Evolutionary conservation across 352 stramenopile genomes (phyloP), one percentile per base, ranked within the genome.

Genomic region (Pythium guiyangense): DNA sequence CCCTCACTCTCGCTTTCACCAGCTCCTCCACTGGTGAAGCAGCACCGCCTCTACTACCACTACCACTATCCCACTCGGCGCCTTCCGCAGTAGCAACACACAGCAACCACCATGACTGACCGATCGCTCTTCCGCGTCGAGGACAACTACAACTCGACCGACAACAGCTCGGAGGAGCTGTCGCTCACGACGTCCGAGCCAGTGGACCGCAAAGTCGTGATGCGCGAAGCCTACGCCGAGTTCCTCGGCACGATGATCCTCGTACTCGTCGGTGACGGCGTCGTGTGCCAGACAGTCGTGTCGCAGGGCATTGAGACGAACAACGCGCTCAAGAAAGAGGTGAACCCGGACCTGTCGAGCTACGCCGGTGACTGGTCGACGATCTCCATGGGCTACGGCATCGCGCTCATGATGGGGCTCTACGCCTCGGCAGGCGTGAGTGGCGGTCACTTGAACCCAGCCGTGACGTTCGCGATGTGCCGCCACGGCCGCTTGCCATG

Each of bases 291-390:
- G 59, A 83, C 74, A 0, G 77, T 84, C 27, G 62, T 87, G 25
- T 86, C 76, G 18, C 76, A 86, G 52, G 73, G 75, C n/a, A 75
- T 86, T 44, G 71, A 86, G 50, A 63, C 66, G 25, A 74, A 66
- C 55, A 75, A 78, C 35, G 74, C 77, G 10, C 50, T 74, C 29
- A 77, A 77, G 63, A 79, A 79, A 15, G 62, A 78, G 43, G 64
- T 60, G 18, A 81, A 75, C 49, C 62, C 69, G 6, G 65, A 84
- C 20, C 31, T 76, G 17, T 76, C 76, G 39, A 79, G 59, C 52
- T 83, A 79, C 63, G 79, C 79, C 6, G 79, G 79, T 14, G 75
- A 88, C 62, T 90, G 79, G 75, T 72, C 74, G 6, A 87, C 77
- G 35, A 86, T 90, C 56, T 82, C 77, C 20, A 65, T 90, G 26